These are phyloP conservation scores for Aspergillus ochraceus DNA, from an alignment of 2,329 filamentous ascomycete species.

Conservation along the genomic window DNA sequence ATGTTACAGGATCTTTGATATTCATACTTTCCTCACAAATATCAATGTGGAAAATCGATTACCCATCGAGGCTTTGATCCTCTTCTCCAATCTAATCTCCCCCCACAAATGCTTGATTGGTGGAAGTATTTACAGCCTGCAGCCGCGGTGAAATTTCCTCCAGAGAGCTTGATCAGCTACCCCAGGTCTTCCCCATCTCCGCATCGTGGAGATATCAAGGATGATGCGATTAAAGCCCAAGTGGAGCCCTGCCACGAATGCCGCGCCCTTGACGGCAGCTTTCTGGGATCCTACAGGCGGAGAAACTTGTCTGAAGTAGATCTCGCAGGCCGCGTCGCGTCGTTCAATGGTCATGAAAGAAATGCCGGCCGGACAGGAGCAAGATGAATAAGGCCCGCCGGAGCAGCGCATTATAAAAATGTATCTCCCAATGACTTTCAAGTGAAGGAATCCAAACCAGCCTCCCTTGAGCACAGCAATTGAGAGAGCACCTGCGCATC, in stretches of 20 bases:
- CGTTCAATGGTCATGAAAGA: not conserved
- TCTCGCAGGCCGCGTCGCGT: not conserved
- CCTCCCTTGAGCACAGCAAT: not conserved
- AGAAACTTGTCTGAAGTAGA: slow-evolving; percentile 16
- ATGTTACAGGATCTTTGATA: too few relatives aligned
- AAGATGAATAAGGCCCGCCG: not conserved
- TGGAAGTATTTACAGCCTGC: not conserved
- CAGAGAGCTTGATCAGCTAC: not conserved
- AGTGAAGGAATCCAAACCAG: not conserved
- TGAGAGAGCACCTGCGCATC: not conserved
- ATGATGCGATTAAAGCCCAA: not conserved
- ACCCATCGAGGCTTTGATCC: not conserved
- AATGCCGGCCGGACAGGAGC: too few relatives aligned
- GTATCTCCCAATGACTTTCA: not conserved
- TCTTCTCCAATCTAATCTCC: not conserved
- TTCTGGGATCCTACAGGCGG: slow-evolving; percentile 23
- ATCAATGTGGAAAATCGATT: not conserved
- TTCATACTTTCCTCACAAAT: not conserved
- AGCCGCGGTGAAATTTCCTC: not conserved
- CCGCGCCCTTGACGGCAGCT: too few relatives aligned
- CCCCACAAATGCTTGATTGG: not conserved
- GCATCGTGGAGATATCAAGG: slow-evolving; percentile 19
- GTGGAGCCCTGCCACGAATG: not conserved
- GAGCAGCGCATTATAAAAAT: not conserved
- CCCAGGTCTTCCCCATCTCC: not conserved